These are phyloP conservation scores for Ustanciosporium gigantosporum DNA, from an alignment of 1,284 basidiomycete species.

Conservation along the genomic window DNA sequence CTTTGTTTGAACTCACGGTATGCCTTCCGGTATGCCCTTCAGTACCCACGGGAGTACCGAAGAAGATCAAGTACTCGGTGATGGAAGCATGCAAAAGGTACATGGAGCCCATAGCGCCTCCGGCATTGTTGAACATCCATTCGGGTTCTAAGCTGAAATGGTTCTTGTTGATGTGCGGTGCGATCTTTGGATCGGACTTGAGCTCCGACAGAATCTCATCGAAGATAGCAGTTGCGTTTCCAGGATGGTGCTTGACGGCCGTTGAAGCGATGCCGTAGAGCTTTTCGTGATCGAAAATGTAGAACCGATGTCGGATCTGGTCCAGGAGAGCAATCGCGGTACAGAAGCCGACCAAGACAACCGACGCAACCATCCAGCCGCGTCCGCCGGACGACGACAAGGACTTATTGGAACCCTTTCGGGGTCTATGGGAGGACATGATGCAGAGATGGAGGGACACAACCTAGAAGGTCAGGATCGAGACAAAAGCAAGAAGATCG, in stretches of 20 bases:
- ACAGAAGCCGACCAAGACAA: slow-evolving; percentile 20
- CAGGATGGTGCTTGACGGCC: slow-evolving; percentile 42
- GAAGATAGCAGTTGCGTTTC: slow-evolving; percentile 52
- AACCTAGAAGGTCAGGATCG: not conserved
- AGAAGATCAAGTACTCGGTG: slow-evolving; percentile 79
- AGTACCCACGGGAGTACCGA: slow-evolving; percentile 92
- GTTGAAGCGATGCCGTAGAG: slow-evolving; percentile 43
- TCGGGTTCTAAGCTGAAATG: slow-evolving; percentile 66
- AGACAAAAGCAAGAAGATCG: too few relatives aligned
- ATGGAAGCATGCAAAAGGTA: slow-evolving; percentile 91
- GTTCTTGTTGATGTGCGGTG: slow-evolving; percentile 50
- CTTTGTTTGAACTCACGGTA: slow-evolving; percentile 66
- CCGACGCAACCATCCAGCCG: slow-evolving; percentile 15
- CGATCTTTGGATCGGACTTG: slow-evolving; percentile 43
- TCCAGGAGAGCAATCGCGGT: slow-evolving; percentile 25
- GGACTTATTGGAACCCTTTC: too few relatives aligned
- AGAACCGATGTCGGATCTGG: slow-evolving; percentile 40
- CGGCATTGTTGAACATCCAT: slow-evolving; percentile 97
- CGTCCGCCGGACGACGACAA: too few relatives aligned
- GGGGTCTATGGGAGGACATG: slow-evolving; percentile 29
- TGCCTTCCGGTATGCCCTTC: slow-evolving; percentile 94
- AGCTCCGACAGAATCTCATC: slow-evolving; percentile 51
- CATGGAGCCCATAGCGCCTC: slow-evolving; percentile 97
- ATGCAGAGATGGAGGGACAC: not conserved
- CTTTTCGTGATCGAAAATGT: slow-evolving; percentile 53